phyloP scores from a whole-genome alignment of 805 yeast species.

The Saccharomycodes ludwigii region DNA sequence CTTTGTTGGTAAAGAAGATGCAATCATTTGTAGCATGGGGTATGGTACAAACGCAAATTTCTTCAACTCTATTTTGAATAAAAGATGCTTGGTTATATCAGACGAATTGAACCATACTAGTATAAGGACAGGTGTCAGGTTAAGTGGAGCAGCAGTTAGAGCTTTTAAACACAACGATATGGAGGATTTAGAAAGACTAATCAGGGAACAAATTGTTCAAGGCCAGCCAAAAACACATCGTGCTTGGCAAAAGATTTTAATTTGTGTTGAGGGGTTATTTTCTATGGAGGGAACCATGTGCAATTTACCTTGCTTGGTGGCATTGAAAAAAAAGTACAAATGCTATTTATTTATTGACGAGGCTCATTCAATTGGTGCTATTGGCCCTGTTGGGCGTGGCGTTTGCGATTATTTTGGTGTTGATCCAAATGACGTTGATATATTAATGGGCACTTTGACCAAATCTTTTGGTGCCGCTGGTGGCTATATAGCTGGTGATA shows the following conservation, averaged over 20 bases:
- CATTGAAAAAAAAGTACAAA: conserved; percentile 70
- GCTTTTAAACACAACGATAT: conserved; percentile 89
- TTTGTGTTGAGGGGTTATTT: conserved; percentile 86
- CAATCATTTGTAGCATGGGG: conserved; percentile 84
- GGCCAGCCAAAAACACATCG: conserved; percentile 94
- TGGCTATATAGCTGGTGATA: conserved; percentile 81
- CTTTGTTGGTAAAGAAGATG: conserved; percentile 84
- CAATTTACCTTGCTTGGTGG: conserved; percentile 64
- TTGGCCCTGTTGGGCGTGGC: conserved; percentile 91
- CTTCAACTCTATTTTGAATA: conserved; percentile 71
- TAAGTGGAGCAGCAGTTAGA: conserved; percentile 86
- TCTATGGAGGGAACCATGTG: conserved; percentile 90
- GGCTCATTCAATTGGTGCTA: conserved; percentile 98
- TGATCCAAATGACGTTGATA: conserved; percentile 63
- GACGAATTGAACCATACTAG: conserved; percentile 95
- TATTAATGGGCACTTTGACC: conserved; percentile 95
- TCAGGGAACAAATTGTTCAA: conserved; percentile 77
- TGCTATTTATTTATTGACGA: conserved; percentile 89
- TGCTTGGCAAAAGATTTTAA: conserved; percentile 83
- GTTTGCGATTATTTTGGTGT: conserved; percentile 87
- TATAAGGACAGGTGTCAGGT: conserved; percentile 85
- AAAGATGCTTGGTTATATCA: conserved; percentile 80
- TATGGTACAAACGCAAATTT: conserved; percentile 89
- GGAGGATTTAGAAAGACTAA: conserved; percentile 58
- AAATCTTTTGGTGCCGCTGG: conserved; percentile 99